Evolutionary conservation across 2,329 filamentous ascomycete genomes (phyloP), one percentile per base, ranked within the genome.

Genomic region (Botrytis squamosa): DNA sequence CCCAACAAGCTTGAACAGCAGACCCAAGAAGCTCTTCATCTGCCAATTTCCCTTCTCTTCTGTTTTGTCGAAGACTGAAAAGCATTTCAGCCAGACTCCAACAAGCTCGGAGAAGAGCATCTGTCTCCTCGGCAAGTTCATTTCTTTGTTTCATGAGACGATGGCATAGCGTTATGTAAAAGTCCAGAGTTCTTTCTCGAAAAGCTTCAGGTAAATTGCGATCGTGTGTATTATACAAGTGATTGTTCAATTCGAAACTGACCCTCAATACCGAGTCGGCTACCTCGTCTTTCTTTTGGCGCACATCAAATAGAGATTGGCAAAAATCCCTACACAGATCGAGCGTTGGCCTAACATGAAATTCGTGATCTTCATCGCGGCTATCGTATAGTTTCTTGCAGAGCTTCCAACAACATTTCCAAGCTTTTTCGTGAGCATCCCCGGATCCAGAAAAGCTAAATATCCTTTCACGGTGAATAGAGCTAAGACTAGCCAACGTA

Each of bases 181-280:
- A 98, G 79, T 98, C 95, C 73, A 98, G 83, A 0, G 95, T 98
- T 74, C 95, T 87, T 82, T 98, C 95, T 70, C 92, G 89, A 81
- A 98, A 98, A 0, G 92, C 90, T 79, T 97, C 93, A 0, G 95
- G 95, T 6, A 98, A 85, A 72, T 89, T 91, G 46, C 92, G 89
- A 81, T 97, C 94, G 79, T 97, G 94, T 1, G 94, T 95, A 80
- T 95, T 97, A 84, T 95, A 98, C 2, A 98, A 86, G 82, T 98
- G 95, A 79, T 97, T 98, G 83, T 97, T 97, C 38, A 98, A 86
- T 83, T 98, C 95, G 81, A 97, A 97, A 83, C 93, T 97, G 77
- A 98, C 95, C 66, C 95, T 88, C 65, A 98, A 84, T 22, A 98
- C 91, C 0, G 95, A 97, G 82, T 98, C 95, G 0, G 92, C 89